phyloP scores from a whole-genome alignment of 2,329 filamentous ascomycete species.

The Clonostachys rosea region DNA sequence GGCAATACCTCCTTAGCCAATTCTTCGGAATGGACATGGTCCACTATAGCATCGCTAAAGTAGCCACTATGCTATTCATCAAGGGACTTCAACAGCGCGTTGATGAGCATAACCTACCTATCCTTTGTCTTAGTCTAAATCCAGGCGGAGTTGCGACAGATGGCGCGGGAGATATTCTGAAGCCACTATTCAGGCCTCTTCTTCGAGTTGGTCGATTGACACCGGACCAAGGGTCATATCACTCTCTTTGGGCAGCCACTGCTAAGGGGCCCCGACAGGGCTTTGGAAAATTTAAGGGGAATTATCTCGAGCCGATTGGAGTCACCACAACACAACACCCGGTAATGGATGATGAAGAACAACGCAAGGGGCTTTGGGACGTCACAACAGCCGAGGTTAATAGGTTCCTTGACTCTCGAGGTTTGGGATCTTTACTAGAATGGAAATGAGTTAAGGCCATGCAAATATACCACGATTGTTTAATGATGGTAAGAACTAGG shows the following conservation, averaged over 20 bases:
- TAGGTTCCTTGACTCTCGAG: background rate
- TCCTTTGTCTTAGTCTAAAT: slow-evolving; percentile 9
- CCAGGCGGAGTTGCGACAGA: slow-evolving; percentile 9
- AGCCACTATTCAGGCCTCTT: background rate
- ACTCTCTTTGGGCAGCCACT: slow-evolving; percentile 11
- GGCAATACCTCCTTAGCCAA: slow-evolving; percentile 1
- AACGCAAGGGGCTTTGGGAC: slow-evolving; percentile 8
- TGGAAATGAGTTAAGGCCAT: too few species aligned
- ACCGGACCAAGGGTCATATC: slow-evolving; percentile 7
- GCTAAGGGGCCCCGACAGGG: slow-evolving; percentile 5
- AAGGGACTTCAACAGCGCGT: slow-evolving; percentile 11
- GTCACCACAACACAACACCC: slow-evolving; percentile 4
- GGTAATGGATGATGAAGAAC: slow-evolving; percentile 4
- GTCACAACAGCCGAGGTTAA: slow-evolving; percentile 8
- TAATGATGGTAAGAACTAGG: too few species aligned
- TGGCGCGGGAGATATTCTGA: background rate
- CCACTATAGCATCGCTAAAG: slow-evolving; percentile 13
- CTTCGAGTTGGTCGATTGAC: slow-evolving; percentile 2
- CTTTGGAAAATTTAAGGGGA: slow-evolving; percentile 7
- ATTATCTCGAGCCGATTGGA: slow-evolving; percentile 10
- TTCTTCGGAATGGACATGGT: slow-evolving; percentile 13
- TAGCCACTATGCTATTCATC: slow-evolving; percentile 12
- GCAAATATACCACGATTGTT: too few species aligned
- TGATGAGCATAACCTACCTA: slow-evolving; percentile 5
- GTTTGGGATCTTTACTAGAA: too few species aligned